phyloP scores from a whole-genome alignment of 2,329 filamentous ascomycete genomes.

The Alternaria brassicicola region DNA sequence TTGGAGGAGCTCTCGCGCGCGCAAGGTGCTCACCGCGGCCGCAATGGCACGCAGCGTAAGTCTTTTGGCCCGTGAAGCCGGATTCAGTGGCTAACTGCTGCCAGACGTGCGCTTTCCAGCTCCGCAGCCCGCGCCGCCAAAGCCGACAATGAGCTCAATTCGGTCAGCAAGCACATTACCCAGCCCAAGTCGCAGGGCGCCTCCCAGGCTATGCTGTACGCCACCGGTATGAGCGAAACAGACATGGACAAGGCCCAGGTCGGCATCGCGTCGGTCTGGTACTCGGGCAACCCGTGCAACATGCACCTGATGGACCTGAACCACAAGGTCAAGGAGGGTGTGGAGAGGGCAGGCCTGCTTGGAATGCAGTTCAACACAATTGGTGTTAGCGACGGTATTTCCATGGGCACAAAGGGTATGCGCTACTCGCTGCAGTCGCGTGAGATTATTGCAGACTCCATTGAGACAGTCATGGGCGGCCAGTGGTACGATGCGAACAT shows the following conservation, averaged over 20 bases:
- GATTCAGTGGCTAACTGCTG: slow-evolving; percentile 21
- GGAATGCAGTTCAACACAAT: slow-evolving; percentile 99
- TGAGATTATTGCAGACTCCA: slow-evolving; percentile 96
- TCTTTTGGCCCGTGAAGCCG: neutral
- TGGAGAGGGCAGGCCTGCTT: slow-evolving; percentile 77
- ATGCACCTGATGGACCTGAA: slow-evolving; percentile 97
- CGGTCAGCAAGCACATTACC: slow-evolving; percentile 81
- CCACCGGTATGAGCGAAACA: slow-evolving; percentile 81
- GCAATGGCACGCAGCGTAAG: slow-evolving; percentile 45
- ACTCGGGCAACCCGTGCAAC: slow-evolving; percentile 97
- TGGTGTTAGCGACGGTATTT: slow-evolving; percentile 95
- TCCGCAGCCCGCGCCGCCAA: slow-evolving; percentile 37
- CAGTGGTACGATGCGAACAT: slow-evolving; percentile 99
- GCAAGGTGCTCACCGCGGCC: slow-evolving; percentile 37
- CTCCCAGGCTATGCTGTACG: slow-evolving; percentile 98
- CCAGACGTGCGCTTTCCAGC: slow-evolving; percentile 46
- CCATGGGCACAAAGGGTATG: slow-evolving; percentile 98
- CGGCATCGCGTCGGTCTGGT: slow-evolving; percentile 98
- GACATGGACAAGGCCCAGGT: slow-evolving; percentile 98
- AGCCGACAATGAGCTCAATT: slow-evolving; percentile 64
- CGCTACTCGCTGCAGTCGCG: slow-evolving; percentile 91
- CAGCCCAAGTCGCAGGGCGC: slow-evolving; percentile 98
- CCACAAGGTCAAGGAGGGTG: slow-evolving; percentile 74
- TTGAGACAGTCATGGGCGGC: slow-evolving; percentile 98
- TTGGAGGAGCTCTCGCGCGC: slow-evolving; percentile 43